Base-by-base conservation (phyloP, 2,329 filamentous ascomycete species). In the Escovopsis sp. region DNA sequence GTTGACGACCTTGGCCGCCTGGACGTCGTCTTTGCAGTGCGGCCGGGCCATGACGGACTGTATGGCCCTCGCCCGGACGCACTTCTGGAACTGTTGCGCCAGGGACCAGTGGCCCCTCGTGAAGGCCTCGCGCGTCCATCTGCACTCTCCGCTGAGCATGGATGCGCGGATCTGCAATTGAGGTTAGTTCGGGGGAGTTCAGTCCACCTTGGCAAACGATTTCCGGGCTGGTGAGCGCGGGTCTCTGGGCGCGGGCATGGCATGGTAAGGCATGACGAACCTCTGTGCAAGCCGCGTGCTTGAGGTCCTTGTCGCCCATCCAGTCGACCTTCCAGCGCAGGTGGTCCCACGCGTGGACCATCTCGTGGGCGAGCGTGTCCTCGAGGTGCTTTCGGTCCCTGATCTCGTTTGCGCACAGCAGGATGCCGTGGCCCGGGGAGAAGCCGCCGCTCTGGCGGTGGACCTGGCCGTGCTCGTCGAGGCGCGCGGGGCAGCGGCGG, bases 271-370 rank as follows among this genome's bases (percentile, higher is more conserved):
- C n/a, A 38, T 29, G 16, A 45, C 58, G 48, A 62, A 89, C 85
- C 79, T 98, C 91, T 43, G 88, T 82, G 61, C 91, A 98, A 42
- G 91, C 91, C 31, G 88, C 84, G 63, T 98, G 91, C 59, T 80
- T 78, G 61, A 98, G 59, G 58, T 86, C 68, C 66, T 66, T 84
- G 51, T 72, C 68, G 5, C 70, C 76, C n/a, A 67, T 62, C 67
- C 83, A 84, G 56, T 96, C 81, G 36, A 95, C 79, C 62, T 94
- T 91, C 68, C 86, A 98, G 48, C 89, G 69, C 51, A 96, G 57
- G 59, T 94, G 83, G 59, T 98, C 91, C 70, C 87, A 96, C 1
- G 88, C 88, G 60, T 98, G 91, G 41, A 98, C 83, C 86, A 98
- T 93, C 66, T 98, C 91, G 62, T 98, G 91, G 25, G 88, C 81